These are phyloP conservation scores for Penicillium turbatum DNA, from an alignment of 495 filamentous ascomycete species.

Conservation along the genomic window DNA sequence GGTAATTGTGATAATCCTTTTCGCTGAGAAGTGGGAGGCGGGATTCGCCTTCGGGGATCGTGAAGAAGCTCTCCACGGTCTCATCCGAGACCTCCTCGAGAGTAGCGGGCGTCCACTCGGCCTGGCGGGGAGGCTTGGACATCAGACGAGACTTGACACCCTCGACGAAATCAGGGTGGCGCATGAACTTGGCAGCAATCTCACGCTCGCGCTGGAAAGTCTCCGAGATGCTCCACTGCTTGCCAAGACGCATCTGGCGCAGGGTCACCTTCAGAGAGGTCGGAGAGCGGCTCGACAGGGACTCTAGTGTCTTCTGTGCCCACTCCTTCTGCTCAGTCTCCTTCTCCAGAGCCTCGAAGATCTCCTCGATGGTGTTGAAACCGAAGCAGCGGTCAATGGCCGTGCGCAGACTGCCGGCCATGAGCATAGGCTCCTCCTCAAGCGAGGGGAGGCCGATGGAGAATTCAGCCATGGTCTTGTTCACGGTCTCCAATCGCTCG, in stretches of 20 bases:
- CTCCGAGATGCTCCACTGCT: slow-evolving; percentile 69
- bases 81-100: slow-evolving; percentile 56
- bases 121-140: slow-evolving; percentile 53
- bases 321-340: slow-evolving; percentile 58
- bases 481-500: slow-evolving; percentile 64
- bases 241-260: slow-evolving; percentile 70
- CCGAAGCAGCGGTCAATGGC: slow-evolving; percentile 84
- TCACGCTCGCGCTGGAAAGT: slow-evolving; percentile 79
- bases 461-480: slow-evolving; percentile 89
- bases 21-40: slow-evolving; percentile 51
- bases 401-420: slow-evolving; percentile 60
- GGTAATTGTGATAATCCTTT: slow-evolving; percentile 62
- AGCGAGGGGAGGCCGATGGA: slow-evolving; percentile 66
- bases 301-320: slow-evolving; percentile 69
- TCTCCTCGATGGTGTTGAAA: slow-evolving; percentile 60
- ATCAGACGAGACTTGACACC: slow-evolving; percentile 77
- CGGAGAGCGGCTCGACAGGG: slow-evolving; percentile 70
- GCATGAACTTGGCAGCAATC: slow-evolving; percentile 81
- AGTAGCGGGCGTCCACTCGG: slow-evolving; percentile 67
- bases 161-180: slow-evolving; percentile 77
- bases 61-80: slow-evolving; percentile 58
- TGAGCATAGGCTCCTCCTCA: slow-evolving; percentile 58
- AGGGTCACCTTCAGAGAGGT: slow-evolving; percentile 80
- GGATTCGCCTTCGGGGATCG: slow-evolving; percentile 32
- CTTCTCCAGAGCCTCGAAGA: slow-evolving; percentile 60